A percentile compares a stretch with the other conserved stretches of the same genome.
Evolutionary conservation across 106 monocot species (phyloP).

Genomic region (Chionographis japonica): DNA sequence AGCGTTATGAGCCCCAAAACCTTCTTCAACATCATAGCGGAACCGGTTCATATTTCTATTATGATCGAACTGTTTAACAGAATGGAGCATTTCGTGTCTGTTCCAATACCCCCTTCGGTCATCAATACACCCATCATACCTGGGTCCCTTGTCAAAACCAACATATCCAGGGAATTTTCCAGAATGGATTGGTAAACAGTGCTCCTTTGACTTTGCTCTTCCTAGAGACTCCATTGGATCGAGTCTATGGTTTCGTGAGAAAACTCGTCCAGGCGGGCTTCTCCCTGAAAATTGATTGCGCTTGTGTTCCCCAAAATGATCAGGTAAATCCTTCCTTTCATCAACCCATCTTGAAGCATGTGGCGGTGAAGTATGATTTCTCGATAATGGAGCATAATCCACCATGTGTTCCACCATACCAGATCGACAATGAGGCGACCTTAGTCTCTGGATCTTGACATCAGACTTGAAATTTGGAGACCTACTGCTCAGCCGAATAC

Average conservation of each 20-base stretch:
- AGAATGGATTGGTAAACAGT: constrained; percentile 18
- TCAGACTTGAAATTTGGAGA: constrained; percentile 33
- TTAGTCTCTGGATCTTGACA: constrained; percentile 17
- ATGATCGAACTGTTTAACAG: constrained; percentile 25
- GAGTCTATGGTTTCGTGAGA: constrained; percentile 31
- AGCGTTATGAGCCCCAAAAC: constrained; percentile 21
- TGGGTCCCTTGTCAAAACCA: constrained; percentile 25
- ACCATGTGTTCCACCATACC: constrained; percentile 24
- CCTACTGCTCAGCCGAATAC: constrained; percentile 23
- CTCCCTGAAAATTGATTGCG: constrained; percentile 28
- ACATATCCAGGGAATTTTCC: constrained; percentile 29
- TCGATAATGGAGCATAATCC: constrained; percentile 16
- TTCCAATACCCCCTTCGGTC: constrained; percentile 23
- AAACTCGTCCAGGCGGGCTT: constrained; percentile 37
- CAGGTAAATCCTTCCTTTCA: constrained; percentile 29
- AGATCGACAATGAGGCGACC: constrained; percentile 24
- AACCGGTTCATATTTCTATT: constrained; percentile 22
- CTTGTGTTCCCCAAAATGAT: constrained; percentile 23
- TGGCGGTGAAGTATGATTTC: constrained; percentile 30
- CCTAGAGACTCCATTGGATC: constrained; percentile 24
- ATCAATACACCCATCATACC: constrained; percentile 17
- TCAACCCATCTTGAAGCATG: constrained; percentile 56
- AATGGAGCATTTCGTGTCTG: constrained; percentile 29
- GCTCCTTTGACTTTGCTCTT: constrained; percentile 43
- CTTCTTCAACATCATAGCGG: constrained; percentile 28